These are phyloP conservation scores for Kurtzmaniella quercitrusa DNA, from an alignment of 1,139 yeast species.

Conservation along the genomic window DNA sequence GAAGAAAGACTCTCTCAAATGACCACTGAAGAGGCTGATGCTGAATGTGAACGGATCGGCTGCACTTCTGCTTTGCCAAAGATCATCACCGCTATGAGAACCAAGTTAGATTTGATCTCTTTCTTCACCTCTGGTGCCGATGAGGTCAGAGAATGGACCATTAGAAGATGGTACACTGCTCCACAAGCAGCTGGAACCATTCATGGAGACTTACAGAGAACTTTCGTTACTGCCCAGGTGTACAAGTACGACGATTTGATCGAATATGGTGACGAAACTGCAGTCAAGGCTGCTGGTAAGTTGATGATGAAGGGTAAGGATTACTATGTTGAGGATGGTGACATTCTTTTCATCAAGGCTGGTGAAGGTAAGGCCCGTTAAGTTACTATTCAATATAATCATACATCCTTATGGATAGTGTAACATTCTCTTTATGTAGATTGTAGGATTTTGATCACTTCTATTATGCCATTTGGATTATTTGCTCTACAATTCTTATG, in stretches of 20 bases:
- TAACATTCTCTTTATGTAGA: neutral
- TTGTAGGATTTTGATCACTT: neutral
- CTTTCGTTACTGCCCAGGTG: slow-evolving; percentile 82
- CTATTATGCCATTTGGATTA: too few species aligned
- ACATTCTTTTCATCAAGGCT: slow-evolving; percentile 88
- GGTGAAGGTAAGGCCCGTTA: slow-evolving; percentile 86
- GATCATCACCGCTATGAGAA: slow-evolving; percentile 80
- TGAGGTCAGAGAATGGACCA: slow-evolving; percentile 92
- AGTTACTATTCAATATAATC: slow-evolving; percentile 8
- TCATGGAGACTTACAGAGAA: slow-evolving; percentile 81
- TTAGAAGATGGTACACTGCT: slow-evolving; percentile 72
- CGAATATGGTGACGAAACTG: slow-evolving; percentile 78
- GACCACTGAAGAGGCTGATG: slow-evolving; percentile 90
- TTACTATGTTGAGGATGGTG: slow-evolving; percentile 79
- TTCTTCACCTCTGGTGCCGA: slow-evolving; percentile 89
- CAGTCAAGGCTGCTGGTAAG: slow-evolving; percentile 93
- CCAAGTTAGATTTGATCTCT: slow-evolving; percentile 75
- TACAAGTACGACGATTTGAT: slow-evolving; percentile 66
- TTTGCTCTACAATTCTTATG: too few species aligned
- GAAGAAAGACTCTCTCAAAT: slow-evolving; percentile 91
- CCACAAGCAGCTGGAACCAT: slow-evolving; percentile 94
- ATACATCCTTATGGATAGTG: neutral
- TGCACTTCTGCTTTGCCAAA: slow-evolving; percentile 86
- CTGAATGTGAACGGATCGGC: slow-evolving; percentile 82
- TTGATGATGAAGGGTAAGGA: slow-evolving; percentile 94